A percentile compares a stretch with the other conserved stretches of the same genome.
phyloP scores from a whole-genome alignment of 768 basidiomycete species.

The Pleurotus sapidus region DNA sequence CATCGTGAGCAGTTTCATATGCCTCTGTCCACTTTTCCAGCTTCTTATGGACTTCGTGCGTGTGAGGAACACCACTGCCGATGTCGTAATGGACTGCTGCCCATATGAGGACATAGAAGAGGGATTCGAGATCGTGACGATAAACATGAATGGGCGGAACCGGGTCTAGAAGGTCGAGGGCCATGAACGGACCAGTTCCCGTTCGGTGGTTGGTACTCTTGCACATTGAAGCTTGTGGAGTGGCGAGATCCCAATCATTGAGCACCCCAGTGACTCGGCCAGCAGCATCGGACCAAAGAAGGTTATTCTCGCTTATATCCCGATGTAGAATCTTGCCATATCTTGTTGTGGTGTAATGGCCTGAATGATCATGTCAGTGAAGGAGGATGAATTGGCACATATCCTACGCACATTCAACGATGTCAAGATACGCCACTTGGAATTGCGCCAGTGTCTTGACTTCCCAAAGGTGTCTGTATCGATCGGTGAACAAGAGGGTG shows the following conservation, averaged over 20 bases:
- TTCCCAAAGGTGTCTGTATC: conserved; percentile 19
- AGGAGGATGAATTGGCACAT: no score
- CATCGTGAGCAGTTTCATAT: no score
- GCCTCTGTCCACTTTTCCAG: no score
- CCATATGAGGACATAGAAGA: no score
- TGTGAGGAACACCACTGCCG: no score
- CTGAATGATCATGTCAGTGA: no score
- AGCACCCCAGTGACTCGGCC: conserved; percentile 25
- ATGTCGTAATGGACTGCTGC: conserved; percentile 12
- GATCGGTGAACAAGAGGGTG: conserved; percentile 13
- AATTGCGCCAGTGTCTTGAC: conserved; percentile 20
- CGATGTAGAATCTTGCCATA: conserved; percentile 22
- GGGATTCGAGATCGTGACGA: no score
- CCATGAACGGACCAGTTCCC: conserved; percentile 19
- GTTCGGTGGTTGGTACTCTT: conserved; percentile 12
- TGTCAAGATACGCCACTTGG: neutral
- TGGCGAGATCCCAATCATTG: conserved; percentile 25
- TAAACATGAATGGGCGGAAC: no score
- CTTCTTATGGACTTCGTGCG: no score
- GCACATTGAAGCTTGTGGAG: conserved; percentile 10
- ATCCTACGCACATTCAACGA: conserved; percentile 11
- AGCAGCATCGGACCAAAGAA: no score
- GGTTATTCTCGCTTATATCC: conserved; percentile 27
- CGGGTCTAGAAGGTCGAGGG: no score
- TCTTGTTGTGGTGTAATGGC: neutral